Conservation (phyloP, 2,329 filamentous ascomycete species). For the Bipolaris oryzae region DNA sequence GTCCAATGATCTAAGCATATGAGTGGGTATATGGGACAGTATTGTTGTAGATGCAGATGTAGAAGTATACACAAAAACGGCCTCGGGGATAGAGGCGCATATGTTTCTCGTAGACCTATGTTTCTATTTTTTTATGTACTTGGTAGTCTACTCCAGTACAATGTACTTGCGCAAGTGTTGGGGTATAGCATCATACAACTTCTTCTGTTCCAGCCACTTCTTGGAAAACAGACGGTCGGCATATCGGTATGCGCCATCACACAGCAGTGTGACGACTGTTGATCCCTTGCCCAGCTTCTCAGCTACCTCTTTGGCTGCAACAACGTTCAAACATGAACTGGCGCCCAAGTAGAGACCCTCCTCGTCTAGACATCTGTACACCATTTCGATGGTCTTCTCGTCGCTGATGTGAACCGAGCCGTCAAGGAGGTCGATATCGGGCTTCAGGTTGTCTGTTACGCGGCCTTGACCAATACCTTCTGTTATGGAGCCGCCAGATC, state of each 20-base stretch:
- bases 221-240: constrained; percentile 90
- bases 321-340: constrained; percentile 92
- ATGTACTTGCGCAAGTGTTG: constrained; percentile 91
- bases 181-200: constrained; percentile 79
- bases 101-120: constrained; percentile 6
- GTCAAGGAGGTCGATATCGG: constrained; percentile 83
- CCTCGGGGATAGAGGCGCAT: constrained; percentile 6
- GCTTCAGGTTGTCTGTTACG: constrained; percentile 90
- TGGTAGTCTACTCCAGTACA: constrained; percentile 70
- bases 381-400: constrained; percentile 96
- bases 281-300: constrained; percentile 86
- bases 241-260: constrained; percentile 96
- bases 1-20: constrained; percentile 49
- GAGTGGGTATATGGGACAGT: not conserved
- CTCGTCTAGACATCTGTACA: constrained; percentile 93
- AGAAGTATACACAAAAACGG: constrained; percentile 1
- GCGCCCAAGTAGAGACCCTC: constrained; percentile 95
- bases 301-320: constrained; percentile 91
- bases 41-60: constrained; percentile 2
- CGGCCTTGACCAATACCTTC: constrained; percentile 97
- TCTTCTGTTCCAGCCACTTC: constrained; percentile 89
- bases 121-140: constrained; percentile 1
- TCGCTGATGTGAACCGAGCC: constrained; percentile 84
- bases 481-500: constrained; percentile 86
- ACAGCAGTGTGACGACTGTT: constrained; percentile 91